phyloP scores from a whole-genome alignment of 140 eudicot genomes.

The Senecio squalidus region DNA sequence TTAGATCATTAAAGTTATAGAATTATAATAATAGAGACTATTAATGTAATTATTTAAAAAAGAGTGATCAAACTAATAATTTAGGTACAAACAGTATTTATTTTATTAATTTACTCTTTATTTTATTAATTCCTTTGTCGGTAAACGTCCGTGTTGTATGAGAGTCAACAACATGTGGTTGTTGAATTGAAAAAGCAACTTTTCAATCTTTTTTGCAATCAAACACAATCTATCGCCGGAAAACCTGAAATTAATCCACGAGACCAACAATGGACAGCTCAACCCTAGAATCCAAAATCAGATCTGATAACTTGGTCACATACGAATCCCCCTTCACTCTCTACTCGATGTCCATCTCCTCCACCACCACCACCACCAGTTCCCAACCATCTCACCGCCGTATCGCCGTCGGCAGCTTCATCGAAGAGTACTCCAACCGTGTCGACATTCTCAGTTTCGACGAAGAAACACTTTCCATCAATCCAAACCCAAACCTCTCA shows the following conservation, averaged over 20 bases:
- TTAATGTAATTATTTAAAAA: too few species aligned
- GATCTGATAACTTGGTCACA: constrained; percentile 23
- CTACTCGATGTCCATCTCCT: constrained; percentile 33
- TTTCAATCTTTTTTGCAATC: too few species aligned
- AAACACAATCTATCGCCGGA: background rate
- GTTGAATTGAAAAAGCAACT: constrained; percentile 13
- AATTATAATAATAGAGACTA: too few species aligned
- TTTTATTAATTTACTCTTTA: too few species aligned
- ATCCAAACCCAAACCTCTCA: constrained; percentile 31
- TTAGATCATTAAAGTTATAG: too few species aligned
- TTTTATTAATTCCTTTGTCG: too few species aligned
- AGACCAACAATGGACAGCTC: constrained; percentile 23
- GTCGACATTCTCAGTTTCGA: constrained; percentile 42
- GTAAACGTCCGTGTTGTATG: too few species aligned
- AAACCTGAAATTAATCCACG: background rate
- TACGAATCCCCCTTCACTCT: constrained; percentile 32
- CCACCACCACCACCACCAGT: constrained; percentile 20
- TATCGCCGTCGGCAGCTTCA: constrained; percentile 51
- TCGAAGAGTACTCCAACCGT: constrained; percentile 44
- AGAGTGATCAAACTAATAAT: too few species aligned
- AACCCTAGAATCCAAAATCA: constrained; percentile 29
- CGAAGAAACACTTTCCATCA: constrained; percentile 28
- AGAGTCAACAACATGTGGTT: too few species aligned
- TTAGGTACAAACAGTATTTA: too few species aligned
- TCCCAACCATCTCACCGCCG: constrained; percentile 26